Conservation (phyloP, 495 filamentous ascomycete species). For the Copromyces sp. region DNA sequence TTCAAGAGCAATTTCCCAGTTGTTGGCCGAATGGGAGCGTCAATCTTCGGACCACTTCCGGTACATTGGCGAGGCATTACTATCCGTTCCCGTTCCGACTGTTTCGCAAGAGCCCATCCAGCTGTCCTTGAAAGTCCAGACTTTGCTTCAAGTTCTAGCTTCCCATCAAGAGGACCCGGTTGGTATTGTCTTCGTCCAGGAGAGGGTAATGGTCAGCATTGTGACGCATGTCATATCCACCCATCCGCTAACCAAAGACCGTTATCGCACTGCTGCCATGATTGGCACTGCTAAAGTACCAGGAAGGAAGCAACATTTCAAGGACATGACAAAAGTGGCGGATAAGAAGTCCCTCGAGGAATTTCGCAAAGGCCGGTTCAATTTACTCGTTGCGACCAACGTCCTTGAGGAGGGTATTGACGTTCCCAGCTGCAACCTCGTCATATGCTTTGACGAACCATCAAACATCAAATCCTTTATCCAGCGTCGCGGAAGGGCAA, state of each 20-base stretch:
- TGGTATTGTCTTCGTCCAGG: slow-evolving; percentile 71
- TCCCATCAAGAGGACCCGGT: slow-evolving; percentile 40
- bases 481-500: slow-evolving; percentile 76
- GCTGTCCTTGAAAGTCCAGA: slow-evolving; percentile 44
- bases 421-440: slow-evolving; percentile 71
- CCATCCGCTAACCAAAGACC: slow-evolving; percentile 46
- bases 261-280: slow-evolving; percentile 54
- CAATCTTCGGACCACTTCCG: slow-evolving; percentile 13
- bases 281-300: slow-evolving; percentile 56
- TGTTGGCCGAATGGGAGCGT: slow-evolving; percentile 20
- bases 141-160: slow-evolving; percentile 42
- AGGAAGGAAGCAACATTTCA: slow-evolving; percentile 41
- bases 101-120: slow-evolving; percentile 14
- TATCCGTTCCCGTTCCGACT: slow-evolving; percentile 28
- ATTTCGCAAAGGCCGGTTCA: slow-evolving; percentile 58
- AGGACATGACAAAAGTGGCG: slow-evolving; percentile 48
- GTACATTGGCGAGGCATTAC: slow-evolving; percentile 49
- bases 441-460: slow-evolving; percentile 76
- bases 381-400: slow-evolving; percentile 73
- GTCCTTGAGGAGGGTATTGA: slow-evolving; percentile 92
- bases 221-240: slow-evolving; percentile 54
- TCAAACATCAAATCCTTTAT: slow-evolving; percentile 76
- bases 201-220: slow-evolving; percentile 58
- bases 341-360: slow-evolving; percentile 51
- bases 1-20: slow-evolving; percentile 40